Percentiles rank a stretch among this genome's conserved stretches.
Conservation (phyloP, 1,284 basidiomycete genomes). For the Ganoderma leucocontextum region DNA sequence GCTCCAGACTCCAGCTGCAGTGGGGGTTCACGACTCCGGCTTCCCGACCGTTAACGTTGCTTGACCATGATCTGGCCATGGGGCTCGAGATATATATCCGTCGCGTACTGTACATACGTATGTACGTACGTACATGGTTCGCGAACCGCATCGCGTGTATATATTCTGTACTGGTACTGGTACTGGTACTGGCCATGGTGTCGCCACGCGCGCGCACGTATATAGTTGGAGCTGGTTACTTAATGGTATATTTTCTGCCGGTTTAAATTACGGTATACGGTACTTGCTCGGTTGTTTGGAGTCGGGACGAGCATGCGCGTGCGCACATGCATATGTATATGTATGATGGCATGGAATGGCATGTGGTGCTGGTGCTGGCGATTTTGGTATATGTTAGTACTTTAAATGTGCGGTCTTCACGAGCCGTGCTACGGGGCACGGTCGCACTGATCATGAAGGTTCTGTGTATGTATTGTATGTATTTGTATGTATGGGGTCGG, state of each 20-base stretch:
- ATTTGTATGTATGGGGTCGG: background rate
- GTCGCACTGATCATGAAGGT: too few relatives aligned
- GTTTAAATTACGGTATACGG: background rate
- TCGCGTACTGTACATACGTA: background rate
- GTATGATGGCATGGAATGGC: too few relatives aligned
- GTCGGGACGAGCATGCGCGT: too few relatives aligned
- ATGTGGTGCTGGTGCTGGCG: too few relatives aligned
- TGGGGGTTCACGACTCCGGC: too few relatives aligned
- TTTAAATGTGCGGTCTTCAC: too few relatives aligned
- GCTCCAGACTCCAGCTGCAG: too few relatives aligned
- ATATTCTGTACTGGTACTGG: slow-evolving; percentile 31
- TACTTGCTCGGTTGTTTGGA: background rate
- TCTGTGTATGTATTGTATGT: background rate
- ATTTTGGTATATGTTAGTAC: too few relatives aligned
- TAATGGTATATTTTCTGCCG: background rate
- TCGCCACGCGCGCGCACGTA: background rate
- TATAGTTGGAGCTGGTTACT: background rate
- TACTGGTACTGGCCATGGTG: slow-evolving; percentile 27
- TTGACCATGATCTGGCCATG: background rate
- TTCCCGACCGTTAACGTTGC: background rate
- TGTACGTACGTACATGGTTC: too few relatives aligned
- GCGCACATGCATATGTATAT: too few relatives aligned
- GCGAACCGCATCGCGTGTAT: slow-evolving; percentile 15
- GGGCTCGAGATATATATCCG: background rate
- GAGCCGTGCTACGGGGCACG: too few relatives aligned